Evolutionary conservation across 257 asterid species (phyloP), one percentile per base, ranked within the genome.

Genomic region (Rehmannia glutinosa): DNA sequence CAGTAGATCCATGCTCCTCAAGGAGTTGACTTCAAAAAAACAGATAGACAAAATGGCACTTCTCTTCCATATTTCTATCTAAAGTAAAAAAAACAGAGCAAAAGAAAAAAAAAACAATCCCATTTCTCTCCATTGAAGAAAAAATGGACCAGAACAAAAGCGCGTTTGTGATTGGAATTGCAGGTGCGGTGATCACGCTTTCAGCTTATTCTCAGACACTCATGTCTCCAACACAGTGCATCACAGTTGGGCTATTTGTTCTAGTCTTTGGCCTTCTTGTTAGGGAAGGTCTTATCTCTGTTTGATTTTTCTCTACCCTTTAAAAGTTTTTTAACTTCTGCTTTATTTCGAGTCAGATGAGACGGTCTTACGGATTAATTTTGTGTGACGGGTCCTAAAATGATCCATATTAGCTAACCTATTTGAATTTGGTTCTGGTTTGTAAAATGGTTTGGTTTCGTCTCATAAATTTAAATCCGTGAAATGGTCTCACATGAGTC

Each of bases 261-360:
- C 96, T 93, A 2, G 13, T 81, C 82, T 77, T 84, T 59, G 99
- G 97, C 58, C 97, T 90, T 53, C 96, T 93, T 59, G 84, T 93
- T 47, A 81, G 82, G 76, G 97, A 93, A 86, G 99, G 99, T 73
- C 80, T 93, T 27, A 74, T 93, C 75, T 45, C 88, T 28, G 16
- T 92, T 53, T 92, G 70, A 61, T 41, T 57, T 33, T 2, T 0
- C n/a, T 12, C 1, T 16, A 2, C 20, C 25, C 7, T 7, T 21
- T 20, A 6, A 8, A 2, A 10, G 12, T 32, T 23, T 25, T 15
- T 15, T 0, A 42, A 12, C 50, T 12, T 25, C 0, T n/a, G 3
- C 21, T 49, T 6, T 5, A 3, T 45, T 16, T 13, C n/a, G n/a
- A n/a, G n/a, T n/a, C n/a, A n/a, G n/a, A n/a, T n/a, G n/a, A n/a